A percentile compares a stretch with the other conserved stretches of the same genome.
phyloP scores from a whole-genome alignment of 306 rosid species.

The Malus asiatica region DNA sequence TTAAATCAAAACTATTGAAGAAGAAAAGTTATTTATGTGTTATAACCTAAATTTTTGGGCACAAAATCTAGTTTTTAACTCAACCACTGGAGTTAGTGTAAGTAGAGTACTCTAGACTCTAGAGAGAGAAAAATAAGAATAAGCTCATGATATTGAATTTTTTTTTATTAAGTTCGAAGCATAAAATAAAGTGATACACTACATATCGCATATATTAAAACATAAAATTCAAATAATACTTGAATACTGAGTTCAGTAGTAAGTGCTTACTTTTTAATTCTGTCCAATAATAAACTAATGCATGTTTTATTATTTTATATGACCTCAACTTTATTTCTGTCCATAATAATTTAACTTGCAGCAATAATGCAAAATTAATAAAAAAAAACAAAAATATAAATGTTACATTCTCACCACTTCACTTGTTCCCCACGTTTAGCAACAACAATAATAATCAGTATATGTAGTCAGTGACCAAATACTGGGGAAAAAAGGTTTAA shows the following conservation, averaged over 20 bases:
- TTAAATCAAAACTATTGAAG: too few relatives aligned
- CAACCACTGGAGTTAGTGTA: too few relatives aligned
- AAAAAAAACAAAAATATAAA: neutral
- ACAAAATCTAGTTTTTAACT: too few relatives aligned
- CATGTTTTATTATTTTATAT: neutral
- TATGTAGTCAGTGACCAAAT: neutral
- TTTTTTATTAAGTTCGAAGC: too few relatives aligned
- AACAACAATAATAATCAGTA: neutral
- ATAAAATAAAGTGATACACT: too few relatives aligned
- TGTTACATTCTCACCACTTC: slow-evolving; percentile 53
- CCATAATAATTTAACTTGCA: slow-evolving; percentile 4
- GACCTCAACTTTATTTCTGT: slow-evolving; percentile 3
- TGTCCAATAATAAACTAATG: neutral
- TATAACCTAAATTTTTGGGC: too few relatives aligned
- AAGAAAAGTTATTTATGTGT: too few relatives aligned
- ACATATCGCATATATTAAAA: too few relatives aligned
- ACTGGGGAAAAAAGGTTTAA: neutral
- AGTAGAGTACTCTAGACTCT: too few relatives aligned
- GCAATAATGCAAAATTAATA: neutral
- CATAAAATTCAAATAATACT: too few relatives aligned
- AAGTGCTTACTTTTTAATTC: too few relatives aligned
- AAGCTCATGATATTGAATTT: neutral
- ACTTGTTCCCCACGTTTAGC: slow-evolving; percentile 20
- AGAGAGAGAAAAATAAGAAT: neutral
- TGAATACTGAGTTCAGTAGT: too few relatives aligned